Base-by-base conservation (phyloP, 176 grass and related monocot genomes). In the Oryza meyeriana region DNA sequence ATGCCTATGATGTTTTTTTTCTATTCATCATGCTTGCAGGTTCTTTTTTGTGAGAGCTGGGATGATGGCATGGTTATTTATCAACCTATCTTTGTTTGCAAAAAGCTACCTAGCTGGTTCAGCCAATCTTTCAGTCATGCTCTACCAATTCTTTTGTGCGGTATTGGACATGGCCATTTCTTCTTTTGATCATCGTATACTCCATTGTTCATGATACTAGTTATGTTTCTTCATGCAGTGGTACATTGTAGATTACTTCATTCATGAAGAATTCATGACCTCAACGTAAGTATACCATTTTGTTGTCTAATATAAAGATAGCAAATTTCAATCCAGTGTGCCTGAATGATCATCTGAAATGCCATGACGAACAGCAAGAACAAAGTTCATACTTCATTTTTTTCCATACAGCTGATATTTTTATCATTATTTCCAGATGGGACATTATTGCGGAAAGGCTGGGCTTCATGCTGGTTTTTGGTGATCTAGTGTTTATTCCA, bases 41-140 rank as follows among this genome's bases (percentile, higher is more conserved):
- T 98, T 98, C 89, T 98, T 93, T 77, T 93, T 95, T 76, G 91
- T 98, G 64, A 95, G 96, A 85, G 96, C 96, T 79, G 96, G 96
- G 91, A 98, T 98, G 96, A 95, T 95, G 96, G 96, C 88, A 73
- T 98, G 96, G 96, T 87, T 98, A 86, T 89, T 98, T 80, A 98
- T 98, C 77, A 98, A 93, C 75, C 92, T 98, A 58, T 98, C 96
- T 88, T 73, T 95, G 69, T 50, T 98, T 81, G 90, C 93, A 65
- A 95, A 98, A 79, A 91, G 84, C 82, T 93, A 93, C 61, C 73
- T 88, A 72, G 71, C 87, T 93, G 96, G 87, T 64, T 91, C 86
- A 66, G 89, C 77, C 66, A 95, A 93, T 66, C 84, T 89, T 80
- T 93, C 96, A 12, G 85, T 95, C 88, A 86, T 93, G 70, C 87